Evolutionary conservation across 1,139 yeast species (phyloP).

Genomic region (Ogataea hybrid): DNA sequence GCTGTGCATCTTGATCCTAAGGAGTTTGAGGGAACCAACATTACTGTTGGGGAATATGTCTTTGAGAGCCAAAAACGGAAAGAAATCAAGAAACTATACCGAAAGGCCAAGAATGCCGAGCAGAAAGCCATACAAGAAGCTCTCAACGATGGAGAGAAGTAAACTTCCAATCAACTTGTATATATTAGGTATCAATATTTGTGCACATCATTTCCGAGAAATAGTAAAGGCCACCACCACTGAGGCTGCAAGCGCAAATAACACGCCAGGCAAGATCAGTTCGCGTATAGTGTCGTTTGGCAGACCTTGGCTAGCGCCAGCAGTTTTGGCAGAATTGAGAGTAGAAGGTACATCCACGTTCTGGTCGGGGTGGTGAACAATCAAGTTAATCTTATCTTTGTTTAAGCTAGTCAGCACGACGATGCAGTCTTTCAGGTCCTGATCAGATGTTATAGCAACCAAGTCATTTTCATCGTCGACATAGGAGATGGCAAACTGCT

Average conservation of each 20-base stretch:
- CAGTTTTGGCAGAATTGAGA: not conserved
- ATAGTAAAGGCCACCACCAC: constrained; percentile 52
- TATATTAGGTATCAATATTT: constrained; percentile 12
- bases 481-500: constrained; percentile 67
- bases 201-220: constrained; percentile 33
- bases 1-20: constrained; percentile 61
- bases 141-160: constrained; percentile 32
- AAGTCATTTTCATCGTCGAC: constrained; percentile 85
- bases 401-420: constrained; percentile 48
- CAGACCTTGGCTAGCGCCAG: not conserved
- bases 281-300: constrained; percentile 17
- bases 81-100: constrained; percentile 41
- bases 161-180: constrained; percentile 15
- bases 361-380: constrained; percentile 67
- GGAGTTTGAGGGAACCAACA: constrained; percentile 48
- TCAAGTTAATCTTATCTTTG: constrained; percentile 66
- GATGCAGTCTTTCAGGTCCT: constrained; percentile 72
- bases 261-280: constrained; percentile 52
- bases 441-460: constrained; percentile 72
- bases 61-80: constrained; percentile 39
- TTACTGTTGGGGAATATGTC: constrained; percentile 43
- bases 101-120: constrained; percentile 42
- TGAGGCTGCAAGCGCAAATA: constrained; percentile 62
- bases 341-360: constrained; percentile 30
- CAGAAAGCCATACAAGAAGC: constrained; percentile 34